Conservation (phyloP, 2,329 filamentous ascomycete species). For the Echinosphaeria canescens region DNA sequence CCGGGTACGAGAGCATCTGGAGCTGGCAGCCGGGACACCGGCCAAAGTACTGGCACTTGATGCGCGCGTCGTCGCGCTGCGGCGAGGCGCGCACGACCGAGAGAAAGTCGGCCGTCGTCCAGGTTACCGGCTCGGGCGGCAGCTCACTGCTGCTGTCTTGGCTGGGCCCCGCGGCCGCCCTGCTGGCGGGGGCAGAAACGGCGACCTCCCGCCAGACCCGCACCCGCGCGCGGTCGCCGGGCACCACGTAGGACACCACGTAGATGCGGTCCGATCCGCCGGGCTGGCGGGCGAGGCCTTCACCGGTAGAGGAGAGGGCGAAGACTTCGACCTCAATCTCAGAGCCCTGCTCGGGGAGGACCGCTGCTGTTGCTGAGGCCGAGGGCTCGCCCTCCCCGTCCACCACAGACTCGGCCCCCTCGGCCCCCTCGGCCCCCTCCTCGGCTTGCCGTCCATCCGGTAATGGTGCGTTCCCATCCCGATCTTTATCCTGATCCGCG, state of each 20-base stretch:
- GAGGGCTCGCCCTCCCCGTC: slow-evolving; percentile 5
- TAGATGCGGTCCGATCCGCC: slow-evolving; percentile 50
- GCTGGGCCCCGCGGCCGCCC: too few relatives aligned
- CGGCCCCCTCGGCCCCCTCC: slow-evolving; percentile 18
- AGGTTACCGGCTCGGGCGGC: too few relatives aligned
- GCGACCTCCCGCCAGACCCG: slow-evolving; percentile 57
- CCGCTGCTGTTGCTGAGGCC: too few relatives aligned
- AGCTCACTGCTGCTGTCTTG: background rate
- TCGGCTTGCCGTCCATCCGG: too few relatives aligned
- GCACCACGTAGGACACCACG: slow-evolving; percentile 71
- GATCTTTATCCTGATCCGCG: too few relatives aligned
- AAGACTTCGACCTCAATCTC: slow-evolving; percentile 69
- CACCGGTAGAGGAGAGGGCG: slow-evolving; percentile 75
- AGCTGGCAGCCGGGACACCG: slow-evolving; percentile 87
- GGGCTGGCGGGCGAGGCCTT: slow-evolving; percentile 59
- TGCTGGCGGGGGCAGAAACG: slow-evolving; percentile 44
- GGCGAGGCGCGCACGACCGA: slow-evolving; percentile 53
- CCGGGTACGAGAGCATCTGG: slow-evolving; percentile 82
- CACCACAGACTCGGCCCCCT: slow-evolving; percentile 8
- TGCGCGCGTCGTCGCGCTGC: slow-evolving; percentile 52
- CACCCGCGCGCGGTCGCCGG: slow-evolving; percentile 60
- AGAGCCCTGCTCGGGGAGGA: slow-evolving; percentile 42
- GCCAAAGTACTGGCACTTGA: slow-evolving; percentile 72
- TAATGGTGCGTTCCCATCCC: too few relatives aligned
- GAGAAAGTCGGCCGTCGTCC: slow-evolving; percentile 53